Evolutionary conservation across 768 basidiomycete genomes (phyloP).

Genomic region (Amanita subjunquillea): DNA sequence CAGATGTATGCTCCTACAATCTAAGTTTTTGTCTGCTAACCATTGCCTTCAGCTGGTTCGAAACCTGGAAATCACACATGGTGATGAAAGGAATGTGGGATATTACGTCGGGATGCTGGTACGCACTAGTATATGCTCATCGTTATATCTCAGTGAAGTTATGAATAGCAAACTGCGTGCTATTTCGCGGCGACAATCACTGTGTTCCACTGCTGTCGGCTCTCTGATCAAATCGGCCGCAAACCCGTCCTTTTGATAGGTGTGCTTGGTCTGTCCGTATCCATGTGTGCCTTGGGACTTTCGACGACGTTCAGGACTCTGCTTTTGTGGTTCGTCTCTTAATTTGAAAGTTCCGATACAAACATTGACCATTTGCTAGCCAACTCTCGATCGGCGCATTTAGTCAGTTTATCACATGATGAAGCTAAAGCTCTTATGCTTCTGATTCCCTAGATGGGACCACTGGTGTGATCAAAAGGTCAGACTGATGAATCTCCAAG

Average conservation of each 20-base stretch:
- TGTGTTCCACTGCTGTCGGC: conserved; percentile 62
- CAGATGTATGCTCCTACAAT: conserved; percentile 36
- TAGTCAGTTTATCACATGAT: conserved; percentile 26
- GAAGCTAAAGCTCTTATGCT: not conserved
- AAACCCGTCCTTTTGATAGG: conserved; percentile 66
- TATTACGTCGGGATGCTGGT: conserved; percentile 54
- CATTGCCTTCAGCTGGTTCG: conserved; percentile 39
- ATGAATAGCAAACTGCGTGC: conserved; percentile 59
- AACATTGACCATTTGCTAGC: conserved; percentile 19
- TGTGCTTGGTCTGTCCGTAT: conserved; percentile 49
- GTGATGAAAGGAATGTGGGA: conserved; percentile 32
- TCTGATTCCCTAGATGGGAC: conserved; percentile 31
- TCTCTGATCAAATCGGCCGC: conserved; percentile 67
- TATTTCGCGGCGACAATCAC: conserved; percentile 67
- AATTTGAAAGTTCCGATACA: not conserved
- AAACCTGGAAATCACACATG: conserved; percentile 56
- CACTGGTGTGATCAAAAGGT: conserved; percentile 57
- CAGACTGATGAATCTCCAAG: not conserved
- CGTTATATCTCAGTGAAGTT: too few relatives aligned
- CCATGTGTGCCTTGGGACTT: conserved; percentile 68
- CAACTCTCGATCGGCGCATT: conserved; percentile 63
- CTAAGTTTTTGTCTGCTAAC: not conserved
- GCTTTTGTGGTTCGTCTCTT: conserved; percentile 31
- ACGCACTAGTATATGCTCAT: too few relatives aligned
- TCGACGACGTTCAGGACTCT: conserved; percentile 60